Evolutionary conservation across 2,329 filamentous ascomycete species (phyloP), one percentile per base, ranked within the genome.

Genomic region (Drechslera avenae): DNA sequence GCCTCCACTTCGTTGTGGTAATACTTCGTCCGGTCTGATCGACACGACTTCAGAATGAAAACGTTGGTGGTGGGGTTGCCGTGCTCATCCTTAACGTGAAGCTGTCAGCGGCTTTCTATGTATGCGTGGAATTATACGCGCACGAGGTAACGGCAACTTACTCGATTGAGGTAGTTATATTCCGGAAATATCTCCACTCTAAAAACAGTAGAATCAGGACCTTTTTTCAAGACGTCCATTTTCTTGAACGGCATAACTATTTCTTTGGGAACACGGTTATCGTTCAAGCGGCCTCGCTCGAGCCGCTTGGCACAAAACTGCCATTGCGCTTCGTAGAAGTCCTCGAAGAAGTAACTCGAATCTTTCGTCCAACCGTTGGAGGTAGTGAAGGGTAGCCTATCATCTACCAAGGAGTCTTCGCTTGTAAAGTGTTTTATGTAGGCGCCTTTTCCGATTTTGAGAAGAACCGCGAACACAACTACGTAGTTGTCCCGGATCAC

Each of bases 1-100:
- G 55, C 58, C 1, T 41, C 12, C 1, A 55, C 50, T 34, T 66
- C 63, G 9, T 52, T 59, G n/a, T 52, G 2, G 23, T 64, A 50
- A 8, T 36, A 35, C n/a, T 50, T 33, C 8, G 31, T 31, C 9
- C 59, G 30, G 5, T 31, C 31, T 1, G 34, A 18, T 12, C 2
- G 26, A 32, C 50, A 65, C 1, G 56, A 54, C 33, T 67, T 67
- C 9, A 65, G 35, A 3, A 57, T 48, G 34, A 57, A 65, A 0
- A 36, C 43, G 19, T 56, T 54, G 14, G 39, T 50, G 13, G 12
- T 17, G 5, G 33, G 19, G 4, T 21, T 21, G 7, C 9, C 10
- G 10, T 13, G 30, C 19, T 17, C 19, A 14, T 39, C 1, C 36
- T 39, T 5, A 16, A 5, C 7, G 4, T 4, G 21, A 39, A 3